These are phyloP conservation scores for Xylariaceae sp. DNA, from an alignment of 2,329 filamentous ascomycete species.

Conservation along the genomic window DNA sequence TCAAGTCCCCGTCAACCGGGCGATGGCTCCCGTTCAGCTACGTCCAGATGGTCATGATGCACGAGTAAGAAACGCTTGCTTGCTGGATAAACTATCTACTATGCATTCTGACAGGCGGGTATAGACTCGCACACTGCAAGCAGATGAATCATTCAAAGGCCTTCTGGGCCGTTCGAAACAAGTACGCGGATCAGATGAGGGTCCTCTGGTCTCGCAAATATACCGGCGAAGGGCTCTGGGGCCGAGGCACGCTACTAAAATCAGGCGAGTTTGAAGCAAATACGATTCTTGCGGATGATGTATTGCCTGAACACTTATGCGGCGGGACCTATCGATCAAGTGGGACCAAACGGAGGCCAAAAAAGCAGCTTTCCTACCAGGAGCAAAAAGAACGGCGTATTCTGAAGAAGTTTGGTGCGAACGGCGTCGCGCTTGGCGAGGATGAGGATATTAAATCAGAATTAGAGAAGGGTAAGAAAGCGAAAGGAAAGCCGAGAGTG, in stretches of 20 bases:
- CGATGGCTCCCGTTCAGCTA: constrained; percentile 78
- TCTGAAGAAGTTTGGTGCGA: constrained; percentile 69
- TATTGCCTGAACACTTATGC: constrained; percentile 68
- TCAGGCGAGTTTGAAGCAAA: constrained; percentile 58
- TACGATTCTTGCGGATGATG: constrained; percentile 49
- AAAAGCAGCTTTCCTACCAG: constrained; percentile 57
- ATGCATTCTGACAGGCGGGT: background rate
- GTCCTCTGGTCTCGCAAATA: constrained; percentile 66
- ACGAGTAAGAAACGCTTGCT: constrained; percentile 50
- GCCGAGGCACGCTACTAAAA: constrained; percentile 59
- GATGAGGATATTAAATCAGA: constrained; percentile 62
- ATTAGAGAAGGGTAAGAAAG: constrained; percentile 62
- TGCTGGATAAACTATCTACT: too few species aligned
- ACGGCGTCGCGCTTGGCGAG: constrained; percentile 64
- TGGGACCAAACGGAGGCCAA: constrained; percentile 52
- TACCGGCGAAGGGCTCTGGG: constrained; percentile 81
- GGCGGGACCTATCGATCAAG: constrained; percentile 71
- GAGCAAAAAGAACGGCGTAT: constrained; percentile 71
- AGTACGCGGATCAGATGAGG: constrained; percentile 67
- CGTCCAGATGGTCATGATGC: constrained; percentile 95
- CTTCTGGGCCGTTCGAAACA: constrained; percentile 77
- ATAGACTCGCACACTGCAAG: constrained; percentile 71
- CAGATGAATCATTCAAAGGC: constrained; percentile 84
- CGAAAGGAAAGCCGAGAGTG: constrained; percentile 64
- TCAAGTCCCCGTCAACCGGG: constrained; percentile 60